Evolutionary conservation across 108 stramenopile species (phyloP), one percentile per base, ranked within the genome.

Genomic region (Cylindrotheca fusiformis): DNA sequence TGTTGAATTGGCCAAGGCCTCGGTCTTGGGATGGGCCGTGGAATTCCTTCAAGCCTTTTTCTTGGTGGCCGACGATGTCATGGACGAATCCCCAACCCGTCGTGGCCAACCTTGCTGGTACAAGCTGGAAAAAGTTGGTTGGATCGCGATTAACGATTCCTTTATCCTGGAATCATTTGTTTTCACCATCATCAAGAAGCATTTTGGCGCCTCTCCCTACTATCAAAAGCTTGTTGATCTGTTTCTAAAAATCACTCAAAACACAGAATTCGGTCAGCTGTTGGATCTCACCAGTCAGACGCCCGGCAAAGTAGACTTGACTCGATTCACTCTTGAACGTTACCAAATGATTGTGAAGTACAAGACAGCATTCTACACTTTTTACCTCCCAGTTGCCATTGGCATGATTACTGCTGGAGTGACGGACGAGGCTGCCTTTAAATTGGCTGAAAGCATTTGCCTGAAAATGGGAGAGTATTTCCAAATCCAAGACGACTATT

Each of bases 351-450:
- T 97, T 69, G 99, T 99, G 63, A 81, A 89, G 32, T 99, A 99
- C 90, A 99, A 99, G 83, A 99, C 99, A 17, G 91, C 95, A 45
- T 99, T 94, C 68, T 99, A 99, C 82, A 88, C 92, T 55, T 99
- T 99, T 75, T 99, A 99, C 75, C 83, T 94, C 68, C 81, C 94
- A 58, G 65, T 86, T 65, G 97, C 97, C 68, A 63, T 87, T 77
- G 95, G 86, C 46, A 80, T 85, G 82, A 68, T 78, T 20, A 36
- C 69, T 18, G 55, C 51, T 21, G 81, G 81, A 3, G 64, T 84
- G n/a, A 66, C 31, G 10, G 59, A 73, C 30, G 48, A 55, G 12
- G 33, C 53, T 1, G 75, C 75, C 47, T 79, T 72, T 54, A 33
- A 70, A 41, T 31, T 64, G 52, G 79, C 81, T 24, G 32, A 63